These are phyloP conservation scores for Eucalyptus sp. DNA, from an alignment of 345 rosid genomes.

Conservation along the genomic window DNA sequence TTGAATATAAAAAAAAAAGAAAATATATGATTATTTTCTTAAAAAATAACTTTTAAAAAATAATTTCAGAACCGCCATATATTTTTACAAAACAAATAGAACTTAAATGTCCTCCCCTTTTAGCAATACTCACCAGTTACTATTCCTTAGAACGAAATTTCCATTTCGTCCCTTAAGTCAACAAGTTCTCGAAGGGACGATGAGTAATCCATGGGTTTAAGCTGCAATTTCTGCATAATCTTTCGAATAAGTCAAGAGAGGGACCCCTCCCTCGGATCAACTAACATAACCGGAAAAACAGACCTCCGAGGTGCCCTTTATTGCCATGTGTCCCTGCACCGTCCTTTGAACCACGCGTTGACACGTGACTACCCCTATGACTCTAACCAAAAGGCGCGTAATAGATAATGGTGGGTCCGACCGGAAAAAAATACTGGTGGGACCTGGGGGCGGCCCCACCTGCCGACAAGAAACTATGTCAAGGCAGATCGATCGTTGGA, in stretches of 20 bases:
- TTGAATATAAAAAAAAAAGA: accelerated
- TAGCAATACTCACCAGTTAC: background rate
- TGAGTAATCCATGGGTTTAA: background rate
- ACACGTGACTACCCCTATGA: background rate
- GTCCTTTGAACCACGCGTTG: background rate
- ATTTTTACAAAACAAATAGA: accelerated
- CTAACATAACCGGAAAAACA: background rate
- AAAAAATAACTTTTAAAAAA: accelerated
- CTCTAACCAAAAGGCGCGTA: background rate
- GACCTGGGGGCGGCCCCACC: background rate
- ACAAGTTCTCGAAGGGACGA: background rate
- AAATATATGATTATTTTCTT: too few relatives aligned
- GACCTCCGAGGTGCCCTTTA: background rate
- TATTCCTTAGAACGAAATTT: background rate
- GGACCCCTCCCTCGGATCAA: background rate
- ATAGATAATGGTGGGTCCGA: background rate
- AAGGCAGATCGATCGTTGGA: background rate
- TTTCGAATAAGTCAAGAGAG: background rate
- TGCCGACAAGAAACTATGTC: background rate
- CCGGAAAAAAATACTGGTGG: background rate
- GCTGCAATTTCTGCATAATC: background rate
- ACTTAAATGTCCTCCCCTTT: background rate
- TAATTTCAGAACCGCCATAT: accelerated
- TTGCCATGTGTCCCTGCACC: background rate
- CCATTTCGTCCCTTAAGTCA: background rate